A percentile compares a stretch with the other conserved stretches of the same genome.
These are phyloP conservation scores for Discostella pseudostelligera DNA, from an alignment of 108 stramenopile species.

Conservation along the genomic window DNA sequence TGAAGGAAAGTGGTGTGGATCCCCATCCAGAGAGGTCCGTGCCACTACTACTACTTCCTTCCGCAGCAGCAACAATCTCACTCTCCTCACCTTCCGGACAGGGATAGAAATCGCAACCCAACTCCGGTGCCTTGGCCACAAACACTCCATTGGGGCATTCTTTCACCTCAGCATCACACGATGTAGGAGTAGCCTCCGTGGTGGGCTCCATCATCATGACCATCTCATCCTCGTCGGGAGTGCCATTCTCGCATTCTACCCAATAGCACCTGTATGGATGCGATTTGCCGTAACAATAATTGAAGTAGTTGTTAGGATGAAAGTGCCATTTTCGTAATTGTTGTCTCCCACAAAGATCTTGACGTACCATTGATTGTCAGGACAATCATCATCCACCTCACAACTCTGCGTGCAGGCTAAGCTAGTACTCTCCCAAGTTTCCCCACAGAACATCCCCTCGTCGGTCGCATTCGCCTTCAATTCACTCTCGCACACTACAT, in stretches of 20 bases:
- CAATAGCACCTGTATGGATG: conserved; percentile 19
- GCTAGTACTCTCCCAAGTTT: conserved; percentile 19
- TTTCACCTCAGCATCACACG: conserved; percentile 40
- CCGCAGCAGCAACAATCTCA: neutral
- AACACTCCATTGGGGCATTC: conserved; percentile 30
- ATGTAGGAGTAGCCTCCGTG: conserved; percentile 10
- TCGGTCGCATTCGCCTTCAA: neutral
- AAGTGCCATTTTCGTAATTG: no score
- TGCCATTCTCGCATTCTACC: conserved; percentile 15
- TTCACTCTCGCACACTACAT: conserved; percentile 25
- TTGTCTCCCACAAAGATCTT: no score
- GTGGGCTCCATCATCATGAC: conserved; percentile 1
- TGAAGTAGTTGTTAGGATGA: no score
- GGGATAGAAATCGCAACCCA: conserved; percentile 47
- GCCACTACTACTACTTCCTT: neutral
- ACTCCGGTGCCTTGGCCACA: conserved; percentile 33
- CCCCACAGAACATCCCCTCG: conserved; percentile 31
- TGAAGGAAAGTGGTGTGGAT: conserved; percentile 14
- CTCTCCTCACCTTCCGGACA: conserved; percentile 18
- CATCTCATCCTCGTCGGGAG: neutral
- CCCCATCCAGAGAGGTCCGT: conserved; percentile 15
- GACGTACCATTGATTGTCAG: conserved; percentile 2
- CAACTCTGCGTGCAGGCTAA: conserved; percentile 19
- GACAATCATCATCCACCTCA: conserved; percentile 40
- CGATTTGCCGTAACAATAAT: no score